A percentile compares a stretch with the other conserved stretches of the same genome.
Conservation (phyloP, 768 basidiomycete species). For the Podaxis carcinomalis region DNA sequence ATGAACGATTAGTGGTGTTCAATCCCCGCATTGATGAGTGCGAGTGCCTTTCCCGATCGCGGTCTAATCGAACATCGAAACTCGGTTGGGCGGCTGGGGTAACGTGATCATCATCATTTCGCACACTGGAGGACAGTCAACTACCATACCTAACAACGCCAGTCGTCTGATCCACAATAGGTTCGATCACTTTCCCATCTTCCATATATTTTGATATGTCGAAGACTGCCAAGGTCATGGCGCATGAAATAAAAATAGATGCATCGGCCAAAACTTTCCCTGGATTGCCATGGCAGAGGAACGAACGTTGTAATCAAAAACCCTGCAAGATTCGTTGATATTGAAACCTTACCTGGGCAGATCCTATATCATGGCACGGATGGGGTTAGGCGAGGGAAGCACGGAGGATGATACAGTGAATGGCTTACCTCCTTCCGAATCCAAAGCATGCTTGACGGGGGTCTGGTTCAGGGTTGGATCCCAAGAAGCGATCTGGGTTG, state of each 20-base stretch:
- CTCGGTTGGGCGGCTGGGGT: conserved; percentile 33
- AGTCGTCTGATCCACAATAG: conserved; percentile 35
- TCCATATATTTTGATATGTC: conserved; percentile 29
- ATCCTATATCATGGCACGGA: conserved; percentile 19
- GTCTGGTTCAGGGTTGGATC: conserved; percentile 34
- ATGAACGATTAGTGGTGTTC: neutral
- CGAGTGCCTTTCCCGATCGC: conserved; percentile 33
- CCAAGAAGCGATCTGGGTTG: conserved; percentile 44
- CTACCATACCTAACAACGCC: conserved; percentile 40
- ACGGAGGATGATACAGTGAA: neutral
- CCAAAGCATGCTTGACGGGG: conserved; percentile 46
- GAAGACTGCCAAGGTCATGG: conserved; percentile 39
- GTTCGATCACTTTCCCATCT: conserved; percentile 25
- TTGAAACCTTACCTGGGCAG: conserved; percentile 26
- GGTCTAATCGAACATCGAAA: conserved; percentile 38
- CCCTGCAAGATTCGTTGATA: conserved; percentile 5
- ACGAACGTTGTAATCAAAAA: neutral
- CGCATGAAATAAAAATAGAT: conserved; percentile 36
- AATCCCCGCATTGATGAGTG: conserved; percentile 23
- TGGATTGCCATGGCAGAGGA: conserved; percentile 13
- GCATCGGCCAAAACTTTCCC: conserved; percentile 36
- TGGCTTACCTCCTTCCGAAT: conserved; percentile 42
- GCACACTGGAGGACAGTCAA: neutral
- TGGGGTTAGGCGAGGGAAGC: neutral
- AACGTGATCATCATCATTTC: neutral